Percentiles rank a stretch among this genome's conserved stretches.
Conservation (phyloP, 2,329 filamentous ascomycete genomes). For the Parasarocladium wereldwijsianum region DNA sequence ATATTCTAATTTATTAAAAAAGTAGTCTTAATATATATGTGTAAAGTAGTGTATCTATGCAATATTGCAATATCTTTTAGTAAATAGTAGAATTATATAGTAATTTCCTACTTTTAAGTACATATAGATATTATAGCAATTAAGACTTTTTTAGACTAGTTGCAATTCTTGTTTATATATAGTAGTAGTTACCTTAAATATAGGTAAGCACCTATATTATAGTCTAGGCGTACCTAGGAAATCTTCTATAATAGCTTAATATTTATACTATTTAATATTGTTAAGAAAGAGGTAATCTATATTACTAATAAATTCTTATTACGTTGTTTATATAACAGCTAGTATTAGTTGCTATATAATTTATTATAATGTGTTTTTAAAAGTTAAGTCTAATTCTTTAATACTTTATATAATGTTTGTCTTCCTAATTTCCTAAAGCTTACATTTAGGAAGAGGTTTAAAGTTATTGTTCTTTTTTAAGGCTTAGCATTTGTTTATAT, state of each 20-base stretch:
- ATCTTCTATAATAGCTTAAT: too few species aligned
- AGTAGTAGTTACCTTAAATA: too few species aligned
- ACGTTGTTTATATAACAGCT: too few species aligned
- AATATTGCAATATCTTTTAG: neutral
- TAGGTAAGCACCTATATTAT: too few species aligned
- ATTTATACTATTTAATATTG: too few species aligned
- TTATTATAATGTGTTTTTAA: too few species aligned
- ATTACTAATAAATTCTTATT: too few species aligned
- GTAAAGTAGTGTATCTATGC: neutral
- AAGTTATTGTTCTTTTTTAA: neutral
- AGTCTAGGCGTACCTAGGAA: too few species aligned
- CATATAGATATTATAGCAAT: neutral
- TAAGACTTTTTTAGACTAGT: neutral
- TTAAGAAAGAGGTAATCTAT: neutral
- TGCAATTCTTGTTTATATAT: too few species aligned
- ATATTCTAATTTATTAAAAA: neutral
- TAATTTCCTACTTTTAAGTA: neutral
- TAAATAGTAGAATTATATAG: neutral
- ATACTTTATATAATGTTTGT: neutral
- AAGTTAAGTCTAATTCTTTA: neutral
- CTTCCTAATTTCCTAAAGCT: neutral
- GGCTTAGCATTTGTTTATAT: neutral
- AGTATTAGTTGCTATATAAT: too few species aligned
- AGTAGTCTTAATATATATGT: neutral
- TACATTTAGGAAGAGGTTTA: neutral